Evolutionary conservation across 768 basidiomycete genomes (phyloP), one percentile per base, ranked within the genome.

Genomic region (Steccherinum ochraceum): DNA sequence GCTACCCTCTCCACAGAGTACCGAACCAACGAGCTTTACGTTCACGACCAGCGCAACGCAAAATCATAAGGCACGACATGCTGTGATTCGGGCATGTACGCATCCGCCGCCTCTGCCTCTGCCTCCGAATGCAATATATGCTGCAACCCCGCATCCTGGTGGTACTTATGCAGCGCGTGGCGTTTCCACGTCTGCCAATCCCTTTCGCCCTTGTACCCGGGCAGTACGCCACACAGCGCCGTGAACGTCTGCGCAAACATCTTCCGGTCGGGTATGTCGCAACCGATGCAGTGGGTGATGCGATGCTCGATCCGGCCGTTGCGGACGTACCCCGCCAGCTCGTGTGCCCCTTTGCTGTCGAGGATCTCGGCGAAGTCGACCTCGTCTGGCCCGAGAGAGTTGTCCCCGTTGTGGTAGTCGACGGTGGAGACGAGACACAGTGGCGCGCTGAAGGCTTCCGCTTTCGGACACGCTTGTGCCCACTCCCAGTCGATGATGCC

Each of bases 401-500:
- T 53, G 10, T 41, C 13, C 11, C 52, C 52, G 20, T 52, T 42
- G 26, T 56, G 53, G 43, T 54, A 56, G 4, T 12, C 43, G 19
- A 26, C 49, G n/a, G 51, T 49, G 24, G 53, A 49, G 43, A 56
- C 23, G 24, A 54, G 48, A 39, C 45, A 56, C 16, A 53, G 24
- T n/a, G 55, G 55, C 3, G 52, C 48, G n/a, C 30, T 35, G 43
- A 56, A 56, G 2, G 55, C 55, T 24, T 56, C 55, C 19, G 20
- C 46, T 62, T n/a, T 40, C 55, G 18, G 41, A 12, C 52, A 27
- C 18, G 51, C 48, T 23, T 52, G 51, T 2, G 51, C 51, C 57
- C 57, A 64, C 49, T 68, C 67, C 67, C 67, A 68, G 46, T 69
- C 62, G 35, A 69, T 62, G 41, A 64, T 56, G 11, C 58, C 55